Evolutionary conservation across 2,329 filamentous ascomycete species (phyloP), one percentile per base, ranked within the genome.

Genomic region (Sphaceloma murrayae): DNA sequence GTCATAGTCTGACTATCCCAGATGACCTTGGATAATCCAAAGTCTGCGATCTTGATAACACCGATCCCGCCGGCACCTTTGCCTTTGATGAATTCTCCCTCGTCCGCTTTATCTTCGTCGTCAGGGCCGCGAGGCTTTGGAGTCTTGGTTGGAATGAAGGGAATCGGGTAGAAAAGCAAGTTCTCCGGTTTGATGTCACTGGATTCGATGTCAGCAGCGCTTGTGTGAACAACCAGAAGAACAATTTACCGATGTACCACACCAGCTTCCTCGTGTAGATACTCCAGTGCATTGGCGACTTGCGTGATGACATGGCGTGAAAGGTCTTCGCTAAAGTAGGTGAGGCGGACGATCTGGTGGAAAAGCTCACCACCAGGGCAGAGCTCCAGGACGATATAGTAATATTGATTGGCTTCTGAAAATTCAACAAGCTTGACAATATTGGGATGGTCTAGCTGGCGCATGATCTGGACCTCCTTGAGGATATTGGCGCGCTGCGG

Each of bases 141-240:
- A 44, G 78, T 70, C 59, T 80, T 89, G 4, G 84, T 81, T 0
- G 88, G 85, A 14, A 93, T 65, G 51, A 91, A 80, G 0, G 86
- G 82, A 48, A 80, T 84, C 3, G 88, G 89, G 54, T 85, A 85
- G 65, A 95, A 98, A 2, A 98, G 70, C 45, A 98, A 78, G 58
- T 98, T 98, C 65, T 98, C 91, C 0, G 91, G 91, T 66, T 98
- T 98, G 67, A 98, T 98, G 61, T 95, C 88, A 64, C 87, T 95
- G 58, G 2, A 30, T 38, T 58, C 52, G n/a, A 62, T 55, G 59
- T 69, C 57, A 69, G 62, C 34, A 13, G 30, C 14, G 13, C 16
- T 10, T 18, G 10, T 29, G 3, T 30, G 9, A 34, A 5, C 21
- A 8, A 18, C 4, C 11, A 17, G 13, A 17, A 4, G 3, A 31